A percentile compares a stretch with the other conserved stretches of the same genome.
phyloP scores from a whole-genome alignment of 202 grass and related monocot species.

The Eragrostis tef region DNA sequence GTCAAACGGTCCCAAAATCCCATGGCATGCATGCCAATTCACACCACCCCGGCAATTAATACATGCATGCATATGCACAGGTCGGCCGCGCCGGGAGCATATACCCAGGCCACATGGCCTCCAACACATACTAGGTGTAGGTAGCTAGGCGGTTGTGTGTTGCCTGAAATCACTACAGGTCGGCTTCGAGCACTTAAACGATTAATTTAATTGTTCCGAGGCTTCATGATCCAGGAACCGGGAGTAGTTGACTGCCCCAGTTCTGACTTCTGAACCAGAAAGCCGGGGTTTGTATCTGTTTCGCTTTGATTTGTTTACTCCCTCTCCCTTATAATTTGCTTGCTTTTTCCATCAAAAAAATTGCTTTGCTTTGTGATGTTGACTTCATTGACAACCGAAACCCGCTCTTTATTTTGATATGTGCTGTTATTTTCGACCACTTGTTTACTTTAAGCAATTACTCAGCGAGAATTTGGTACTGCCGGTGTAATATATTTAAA shows the following conservation, averaged over 20 bases:
- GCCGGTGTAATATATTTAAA: too few species aligned
- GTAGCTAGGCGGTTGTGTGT: conserved; percentile 31
- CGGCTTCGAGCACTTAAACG: background rate
- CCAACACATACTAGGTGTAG: background rate
- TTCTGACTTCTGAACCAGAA: conserved; percentile 20
- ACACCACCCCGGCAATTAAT: conserved; percentile 40
- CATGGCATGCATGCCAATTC: conserved; percentile 23
- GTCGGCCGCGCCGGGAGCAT: conserved; percentile 4
- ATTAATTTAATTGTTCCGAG: conserved; percentile 8
- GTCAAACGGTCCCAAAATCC: conserved; percentile 44
- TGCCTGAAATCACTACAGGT: conserved; percentile 10
- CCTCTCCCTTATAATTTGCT: background rate
- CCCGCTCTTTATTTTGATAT: background rate
- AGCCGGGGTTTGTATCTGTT: background rate
- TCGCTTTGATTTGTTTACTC: background rate
- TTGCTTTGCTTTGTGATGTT: conserved; percentile 53
- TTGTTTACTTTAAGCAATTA: conserved; percentile 16
- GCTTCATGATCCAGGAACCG: conserved; percentile 19
- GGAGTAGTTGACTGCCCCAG: conserved; percentile 49
- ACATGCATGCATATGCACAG: conserved; percentile 46
- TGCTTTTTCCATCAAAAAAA: too few species aligned
- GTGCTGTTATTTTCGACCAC: conserved; percentile 24
- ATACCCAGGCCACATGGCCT: conserved; percentile 30
- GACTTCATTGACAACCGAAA: conserved; percentile 48
- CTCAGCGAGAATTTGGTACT: background rate